phyloP scores from a whole-genome alignment of 495 filamentous ascomycete genomes.

The Penicillium malachiteum region DNA sequence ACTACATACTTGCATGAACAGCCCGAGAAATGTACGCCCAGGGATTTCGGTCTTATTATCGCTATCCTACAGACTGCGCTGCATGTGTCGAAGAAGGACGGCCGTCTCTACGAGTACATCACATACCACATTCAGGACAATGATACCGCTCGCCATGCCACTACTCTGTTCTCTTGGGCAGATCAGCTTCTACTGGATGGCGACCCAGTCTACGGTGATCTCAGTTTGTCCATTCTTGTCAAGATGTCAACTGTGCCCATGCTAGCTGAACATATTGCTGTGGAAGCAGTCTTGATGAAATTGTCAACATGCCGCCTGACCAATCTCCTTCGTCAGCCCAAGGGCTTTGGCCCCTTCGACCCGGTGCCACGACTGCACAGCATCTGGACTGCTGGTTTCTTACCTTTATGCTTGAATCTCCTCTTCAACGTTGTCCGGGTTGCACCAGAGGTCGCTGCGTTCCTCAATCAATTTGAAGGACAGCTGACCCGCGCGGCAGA shows the following conservation, averaged over 20 bases:
- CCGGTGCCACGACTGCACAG: slow-evolving; percentile 58
- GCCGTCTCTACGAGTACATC: slow-evolving; percentile 56
- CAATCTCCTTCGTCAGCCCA: slow-evolving; percentile 63
- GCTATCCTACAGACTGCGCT: slow-evolving; percentile 81
- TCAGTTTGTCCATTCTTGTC: slow-evolving; percentile 82
- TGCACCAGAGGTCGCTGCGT: slow-evolving; percentile 78
- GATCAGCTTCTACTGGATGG: slow-evolving; percentile 68
- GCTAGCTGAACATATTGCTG: slow-evolving; percentile 85
- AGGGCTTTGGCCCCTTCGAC: slow-evolving; percentile 70
- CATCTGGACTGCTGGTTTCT: slow-evolving; percentile 85
- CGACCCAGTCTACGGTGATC: slow-evolving; percentile 92
- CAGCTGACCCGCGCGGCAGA: slow-evolving; percentile 64
- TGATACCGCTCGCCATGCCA: slow-evolving; percentile 71
- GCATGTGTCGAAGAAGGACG: slow-evolving; percentile 52
- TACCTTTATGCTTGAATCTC: slow-evolving; percentile 88
- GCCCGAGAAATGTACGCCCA: slow-evolving; percentile 53
- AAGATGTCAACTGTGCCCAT: slow-evolving; percentile 79
- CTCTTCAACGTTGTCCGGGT: slow-evolving; percentile 75
- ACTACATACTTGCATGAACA: slow-evolving; percentile 68
- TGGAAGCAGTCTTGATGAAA: slow-evolving; percentile 75
- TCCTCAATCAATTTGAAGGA: slow-evolving; percentile 79
- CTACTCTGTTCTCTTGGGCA: slow-evolving; percentile 91
- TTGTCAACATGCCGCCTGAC: slow-evolving; percentile 75
- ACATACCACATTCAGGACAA: slow-evolving; percentile 63
- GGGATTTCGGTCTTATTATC: slow-evolving; percentile 85